Conservation (phyloP, 441 rosid genomes). For the Populus trichocarpa region DNA sequence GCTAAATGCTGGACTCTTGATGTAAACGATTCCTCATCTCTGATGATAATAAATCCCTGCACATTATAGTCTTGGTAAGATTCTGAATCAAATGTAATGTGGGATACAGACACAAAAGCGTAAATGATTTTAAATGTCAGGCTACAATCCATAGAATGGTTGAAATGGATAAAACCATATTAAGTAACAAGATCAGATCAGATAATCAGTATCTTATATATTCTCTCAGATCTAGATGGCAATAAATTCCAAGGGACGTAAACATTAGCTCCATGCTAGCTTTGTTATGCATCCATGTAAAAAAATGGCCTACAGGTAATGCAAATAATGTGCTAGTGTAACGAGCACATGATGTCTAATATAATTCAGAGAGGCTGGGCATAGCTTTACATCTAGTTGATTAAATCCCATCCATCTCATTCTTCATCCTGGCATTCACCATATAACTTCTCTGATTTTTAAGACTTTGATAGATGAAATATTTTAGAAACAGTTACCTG, state of each 20-base stretch:
- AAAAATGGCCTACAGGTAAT: neutral
- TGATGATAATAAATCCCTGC: slow-evolving; percentile 82
- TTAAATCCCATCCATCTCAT: neutral
- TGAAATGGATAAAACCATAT: neutral
- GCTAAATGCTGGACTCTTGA: slow-evolving; percentile 59
- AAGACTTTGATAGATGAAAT: neutral
- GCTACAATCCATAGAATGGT: neutral
- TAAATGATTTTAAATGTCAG: neutral
- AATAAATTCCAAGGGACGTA: neutral
- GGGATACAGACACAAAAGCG: neutral
- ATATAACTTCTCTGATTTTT: neutral
- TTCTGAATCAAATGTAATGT: neutral
- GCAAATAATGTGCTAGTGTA: neutral
- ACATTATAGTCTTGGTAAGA: slow-evolving; percentile 1
- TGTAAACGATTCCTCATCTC: slow-evolving; percentile 60
- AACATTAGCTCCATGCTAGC: neutral
- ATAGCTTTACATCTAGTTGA: neutral
- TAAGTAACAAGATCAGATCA: neutral
- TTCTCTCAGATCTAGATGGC: neutral
- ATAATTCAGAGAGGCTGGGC: neutral
- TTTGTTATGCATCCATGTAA: neutral
- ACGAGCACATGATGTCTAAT: neutral
- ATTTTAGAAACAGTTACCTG: slow-evolving; percentile 43
- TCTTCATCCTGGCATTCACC: neutral
- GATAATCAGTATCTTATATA: neutral